Base-by-base conservation (phyloP, 2,329 filamentous ascomycete genomes). In the Nectriaceae sp. region DNA sequence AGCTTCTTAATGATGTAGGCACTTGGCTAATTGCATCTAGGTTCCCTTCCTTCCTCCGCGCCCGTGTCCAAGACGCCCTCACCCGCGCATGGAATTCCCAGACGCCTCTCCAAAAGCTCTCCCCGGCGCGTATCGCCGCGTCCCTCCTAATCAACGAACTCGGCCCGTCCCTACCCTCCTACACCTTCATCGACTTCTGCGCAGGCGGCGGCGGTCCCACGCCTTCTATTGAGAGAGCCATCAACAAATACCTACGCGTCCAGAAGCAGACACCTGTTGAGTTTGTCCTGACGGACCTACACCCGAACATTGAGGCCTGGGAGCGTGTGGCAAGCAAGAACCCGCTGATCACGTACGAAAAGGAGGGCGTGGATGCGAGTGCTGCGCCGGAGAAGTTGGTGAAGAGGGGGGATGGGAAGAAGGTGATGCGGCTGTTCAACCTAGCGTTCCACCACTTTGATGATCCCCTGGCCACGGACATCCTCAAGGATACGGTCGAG, bases 381-480 rank as follows among this genome's bases (percentile, higher is more conserved):
- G 70, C 75, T 42, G 83, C 80, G 2, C 81, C 84, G n/a, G 60
- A 67, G 24, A 67, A 75, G 35, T 65, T 85, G 24, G 68, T 80
- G 40, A 59, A 47, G 19, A 62, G 61, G 16, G 61, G 55, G 5
- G 63, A 67, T 11, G 71, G 70, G 3, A 73, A 71, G 41, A 78
- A 75, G 61, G 78, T 88, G 19, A 87, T 90, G 63, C 75, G 88
- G 4, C 70, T 90, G 42, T 91, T 88, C 66, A 88, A 86, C 63
- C 74, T 90, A 2, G 81, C 86, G 1, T 92, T 92, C 61, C 88
- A 91, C 67, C 88, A 91, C 69, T 91, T 91, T 57, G 78, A 84
- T 52, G 84, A 90, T 60, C 69, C 70, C 4, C 67, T 84, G 16
- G 88, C 85, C 1, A 70, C 65, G 21, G 73, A 75, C 8, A 85